These are phyloP conservation scores for Discostella stelligera DNA, from an alignment of 352 stramenopile genomes.

Conservation along the genomic window DNA sequence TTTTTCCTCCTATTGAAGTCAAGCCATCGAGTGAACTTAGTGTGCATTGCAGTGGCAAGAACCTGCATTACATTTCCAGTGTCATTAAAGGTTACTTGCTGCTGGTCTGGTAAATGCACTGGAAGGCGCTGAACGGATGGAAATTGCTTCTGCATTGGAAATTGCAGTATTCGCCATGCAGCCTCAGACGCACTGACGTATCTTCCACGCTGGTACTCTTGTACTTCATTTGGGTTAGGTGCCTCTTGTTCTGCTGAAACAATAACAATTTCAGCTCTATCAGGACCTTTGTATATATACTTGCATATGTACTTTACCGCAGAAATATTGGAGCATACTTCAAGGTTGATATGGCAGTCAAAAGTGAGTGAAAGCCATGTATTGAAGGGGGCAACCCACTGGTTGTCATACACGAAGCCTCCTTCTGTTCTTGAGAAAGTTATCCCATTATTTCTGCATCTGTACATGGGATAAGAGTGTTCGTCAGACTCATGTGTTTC, in stretches of 20 bases:
- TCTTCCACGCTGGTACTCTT: too few species aligned
- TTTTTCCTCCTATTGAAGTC: constrained; percentile 1
- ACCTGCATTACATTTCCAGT: too few species aligned
- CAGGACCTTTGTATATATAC: constrained; percentile 75
- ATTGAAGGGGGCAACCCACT: constrained; percentile 74
- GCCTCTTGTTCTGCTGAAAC: too few species aligned
- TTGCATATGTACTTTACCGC: constrained; percentile 77
- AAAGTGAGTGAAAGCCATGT: constrained; percentile 67
- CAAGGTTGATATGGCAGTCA: constrained; percentile 77
- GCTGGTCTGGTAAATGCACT: too few species aligned
- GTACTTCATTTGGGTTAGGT: too few species aligned
- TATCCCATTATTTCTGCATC: neutral
- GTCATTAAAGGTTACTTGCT: too few species aligned
- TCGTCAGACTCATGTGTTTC: neutral
- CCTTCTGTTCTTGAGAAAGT: constrained; percentile 2
- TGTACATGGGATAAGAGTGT: constrained; percentile 3
- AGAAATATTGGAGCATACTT: constrained; percentile 54
- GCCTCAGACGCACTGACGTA: too few species aligned
- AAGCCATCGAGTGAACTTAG: constrained; percentile 2
- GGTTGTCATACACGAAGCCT: constrained; percentile 9
- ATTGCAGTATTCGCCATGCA: too few species aligned
- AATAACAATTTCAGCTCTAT: constrained; percentile 34
- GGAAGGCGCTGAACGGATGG: too few species aligned
- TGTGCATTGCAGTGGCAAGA: too few species aligned
- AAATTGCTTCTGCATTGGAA: too few species aligned